Conservation (phyloP, 495 filamentous ascomycete genomes). For the Lentithecium fluviatile region DNA sequence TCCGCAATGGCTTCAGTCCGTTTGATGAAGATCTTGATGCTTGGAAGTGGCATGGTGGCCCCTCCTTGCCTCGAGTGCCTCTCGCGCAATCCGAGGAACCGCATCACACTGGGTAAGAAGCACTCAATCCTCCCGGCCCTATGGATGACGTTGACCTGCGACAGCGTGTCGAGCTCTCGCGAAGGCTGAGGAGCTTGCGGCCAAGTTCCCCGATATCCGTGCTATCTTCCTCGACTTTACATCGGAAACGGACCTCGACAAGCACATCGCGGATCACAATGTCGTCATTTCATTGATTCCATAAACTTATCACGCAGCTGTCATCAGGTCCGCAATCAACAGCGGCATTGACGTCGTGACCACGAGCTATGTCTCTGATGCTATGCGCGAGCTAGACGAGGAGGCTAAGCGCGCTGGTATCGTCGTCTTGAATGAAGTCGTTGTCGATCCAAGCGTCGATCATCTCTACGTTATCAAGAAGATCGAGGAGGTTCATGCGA, state of each 20-base stretch:
- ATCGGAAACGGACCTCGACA: not conserved
- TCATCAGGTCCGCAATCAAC: constrained; percentile 30
- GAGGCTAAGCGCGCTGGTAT: constrained; percentile 24
- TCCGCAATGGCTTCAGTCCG: no score
- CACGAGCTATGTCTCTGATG: constrained; percentile 25
- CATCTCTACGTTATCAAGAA: constrained; percentile 17
- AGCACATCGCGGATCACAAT: constrained; percentile 10
- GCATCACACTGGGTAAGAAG: constrained; percentile 1
- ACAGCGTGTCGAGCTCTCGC: not conserved
- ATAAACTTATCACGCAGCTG: constrained; percentile 23
- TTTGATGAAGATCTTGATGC: constrained; percentile 4
- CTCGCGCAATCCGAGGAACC: constrained; percentile 4
- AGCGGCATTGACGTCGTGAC: constrained; percentile 24
- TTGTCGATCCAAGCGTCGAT: constrained; percentile 13
- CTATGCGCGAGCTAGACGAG: constrained; percentile 22
- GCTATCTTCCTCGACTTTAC: constrained; percentile 12
- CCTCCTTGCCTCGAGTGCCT: constrained; percentile 13
- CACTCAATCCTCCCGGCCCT: not conserved
- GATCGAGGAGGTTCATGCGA: not conserved
- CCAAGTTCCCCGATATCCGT: not conserved
- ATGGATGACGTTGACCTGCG: not conserved
- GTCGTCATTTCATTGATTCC: constrained; percentile 31
- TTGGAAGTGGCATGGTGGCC: constrained; percentile 16
- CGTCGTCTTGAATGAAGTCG: constrained; percentile 29
- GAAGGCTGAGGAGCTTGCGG: not conserved